Conservation (phyloP, 345 rosid genomes). For the Citrus unshiu region DNA sequence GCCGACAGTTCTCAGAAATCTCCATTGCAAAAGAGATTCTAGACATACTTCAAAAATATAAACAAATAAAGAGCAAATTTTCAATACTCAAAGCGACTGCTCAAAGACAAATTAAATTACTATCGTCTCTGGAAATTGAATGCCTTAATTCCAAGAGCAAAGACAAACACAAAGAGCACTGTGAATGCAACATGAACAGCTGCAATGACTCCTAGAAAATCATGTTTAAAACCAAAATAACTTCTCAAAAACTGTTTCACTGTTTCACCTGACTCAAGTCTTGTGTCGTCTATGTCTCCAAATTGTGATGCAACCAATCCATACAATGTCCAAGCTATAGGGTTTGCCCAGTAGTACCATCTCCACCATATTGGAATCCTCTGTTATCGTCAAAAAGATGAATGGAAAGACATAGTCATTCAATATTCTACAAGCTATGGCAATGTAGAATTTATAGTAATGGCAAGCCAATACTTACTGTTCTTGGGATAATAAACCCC, state of each 20-base stretch:
- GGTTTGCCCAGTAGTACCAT: slow-evolving; percentile 18
- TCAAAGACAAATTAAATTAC: not conserved
- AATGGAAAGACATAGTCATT: not conserved
- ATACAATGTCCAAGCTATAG: slow-evolving; percentile 23
- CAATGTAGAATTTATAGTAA: not conserved
- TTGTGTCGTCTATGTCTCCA: slow-evolving; percentile 7
- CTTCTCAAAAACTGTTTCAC: slow-evolving; percentile 24
- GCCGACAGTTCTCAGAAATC: no score
- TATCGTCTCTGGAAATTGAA: slow-evolving; percentile 28
- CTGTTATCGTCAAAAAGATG: slow-evolving; percentile 5
- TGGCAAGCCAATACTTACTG: slow-evolving; percentile 21
- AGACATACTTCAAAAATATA: no score
- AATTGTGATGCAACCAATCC: slow-evolving; percentile 31
- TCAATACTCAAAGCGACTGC: no score
- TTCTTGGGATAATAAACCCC: slow-evolving; percentile 37
- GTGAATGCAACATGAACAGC: slow-evolving; percentile 12
- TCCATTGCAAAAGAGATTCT: no score
- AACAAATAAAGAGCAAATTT: no score
- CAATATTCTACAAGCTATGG: not conserved
- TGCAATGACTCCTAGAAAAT: slow-evolving; percentile 34
- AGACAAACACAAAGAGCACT: slow-evolving; percentile 20
- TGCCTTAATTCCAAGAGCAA: slow-evolving; percentile 15
- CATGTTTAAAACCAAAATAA: slow-evolving; percentile 31
- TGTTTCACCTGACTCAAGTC: slow-evolving; percentile 13
- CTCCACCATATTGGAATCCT: slow-evolving; percentile 29